These are phyloP conservation scores for Darksidea phi DNA, from an alignment of 495 filamentous ascomycete genomes.

Conservation along the genomic window DNA sequence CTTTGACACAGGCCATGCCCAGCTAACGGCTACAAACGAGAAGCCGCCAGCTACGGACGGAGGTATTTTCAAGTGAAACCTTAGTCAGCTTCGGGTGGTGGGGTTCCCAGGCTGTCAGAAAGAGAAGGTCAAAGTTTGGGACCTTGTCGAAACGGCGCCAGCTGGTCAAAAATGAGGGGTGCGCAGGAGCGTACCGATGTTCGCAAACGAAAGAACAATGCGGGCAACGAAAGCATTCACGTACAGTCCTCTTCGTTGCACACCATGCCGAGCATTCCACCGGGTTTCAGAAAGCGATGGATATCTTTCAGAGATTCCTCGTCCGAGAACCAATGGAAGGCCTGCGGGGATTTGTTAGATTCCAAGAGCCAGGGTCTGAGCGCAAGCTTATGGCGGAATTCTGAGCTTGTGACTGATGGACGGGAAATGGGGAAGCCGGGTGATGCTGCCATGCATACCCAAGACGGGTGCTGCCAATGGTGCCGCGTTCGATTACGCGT, in stretches of 20 bases:
- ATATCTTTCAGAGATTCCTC: slow-evolving; percentile 57
- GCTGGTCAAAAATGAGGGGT: too few species aligned
- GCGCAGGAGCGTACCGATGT: background rate
- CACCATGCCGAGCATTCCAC: slow-evolving; percentile 57
- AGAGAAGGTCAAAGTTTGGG: too few species aligned
- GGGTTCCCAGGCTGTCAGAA: too few species aligned
- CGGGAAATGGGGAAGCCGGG: background rate
- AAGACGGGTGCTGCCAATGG: background rate
- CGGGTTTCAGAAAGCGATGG: slow-evolving; percentile 54
- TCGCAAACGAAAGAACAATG: background rate
- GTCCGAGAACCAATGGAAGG: slow-evolving; percentile 56
- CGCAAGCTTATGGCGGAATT: slow-evolving; percentile 28
- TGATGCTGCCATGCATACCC: background rate
- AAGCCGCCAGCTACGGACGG: too few species aligned
- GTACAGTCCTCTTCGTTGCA: slow-evolving; percentile 68
- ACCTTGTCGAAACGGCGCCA: too few species aligned
- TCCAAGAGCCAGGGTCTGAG: background rate
- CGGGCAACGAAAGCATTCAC: slow-evolving; percentile 22
- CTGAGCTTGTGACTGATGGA: background rate
- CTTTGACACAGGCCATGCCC: too few species aligned
- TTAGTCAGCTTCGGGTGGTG: too few species aligned
- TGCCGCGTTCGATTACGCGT: slow-evolving; percentile 24
- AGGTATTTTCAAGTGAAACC: too few species aligned
- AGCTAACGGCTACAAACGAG: too few species aligned
- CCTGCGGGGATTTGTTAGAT: slow-evolving; percentile 5